These are phyloP conservation scores for Oenanthe javanica DNA, from an alignment of 140 eudicot genomes.

Conservation along the genomic window DNA sequence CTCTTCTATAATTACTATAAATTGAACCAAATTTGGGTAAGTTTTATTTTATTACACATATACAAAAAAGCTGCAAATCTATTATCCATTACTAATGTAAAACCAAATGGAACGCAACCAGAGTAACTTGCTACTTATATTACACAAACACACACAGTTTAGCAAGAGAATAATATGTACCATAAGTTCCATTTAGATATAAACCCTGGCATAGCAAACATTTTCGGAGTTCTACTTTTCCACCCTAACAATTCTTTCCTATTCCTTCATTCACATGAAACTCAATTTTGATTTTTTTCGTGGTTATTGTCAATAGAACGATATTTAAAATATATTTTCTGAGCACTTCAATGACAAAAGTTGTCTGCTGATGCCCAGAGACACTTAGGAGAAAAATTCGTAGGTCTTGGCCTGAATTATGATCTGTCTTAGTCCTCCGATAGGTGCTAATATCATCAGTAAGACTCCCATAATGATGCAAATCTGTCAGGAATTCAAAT, in stretches of 20 bases:
- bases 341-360: background rate
- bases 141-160: background rate
- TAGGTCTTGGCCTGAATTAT: constrained; percentile 40
- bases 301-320: background rate
- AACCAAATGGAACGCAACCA: background rate
- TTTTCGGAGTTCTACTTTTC: background rate
- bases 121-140: background rate
- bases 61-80: background rate
- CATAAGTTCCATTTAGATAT: background rate
- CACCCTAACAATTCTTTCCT: background rate
- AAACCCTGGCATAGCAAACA: background rate
- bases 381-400: constrained; percentile 27
- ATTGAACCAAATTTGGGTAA: too few species aligned
- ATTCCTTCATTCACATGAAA: background rate
- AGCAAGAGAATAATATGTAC: background rate
- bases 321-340: background rate
- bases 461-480: constrained; percentile 46
- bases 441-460: constrained; percentile 46
- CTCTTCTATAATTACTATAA: too few species aligned
- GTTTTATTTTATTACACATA: background rate
- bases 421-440: constrained; percentile 54
- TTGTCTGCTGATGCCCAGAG: background rate
- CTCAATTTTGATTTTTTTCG: background rate
- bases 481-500: constrained; percentile 20
- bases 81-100: too few species aligned